Percentiles rank a stretch among this genome's conserved stretches.
phyloP scores from a whole-genome alignment of 768 basidiomycete species.

The Lactarius vividus region DNA sequence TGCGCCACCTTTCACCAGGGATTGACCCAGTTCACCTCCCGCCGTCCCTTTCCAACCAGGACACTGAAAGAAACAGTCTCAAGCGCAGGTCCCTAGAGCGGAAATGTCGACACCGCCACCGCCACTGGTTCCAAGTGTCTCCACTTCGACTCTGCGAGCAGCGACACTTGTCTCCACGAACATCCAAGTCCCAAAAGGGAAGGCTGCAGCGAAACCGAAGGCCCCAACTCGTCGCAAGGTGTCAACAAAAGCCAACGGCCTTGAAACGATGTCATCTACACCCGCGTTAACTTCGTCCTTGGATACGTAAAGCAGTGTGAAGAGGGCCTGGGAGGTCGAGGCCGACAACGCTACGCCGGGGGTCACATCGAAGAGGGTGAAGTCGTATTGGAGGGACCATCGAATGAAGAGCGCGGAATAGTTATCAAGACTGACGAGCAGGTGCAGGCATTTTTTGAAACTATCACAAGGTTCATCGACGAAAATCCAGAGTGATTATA shows the following conservation, averaged over 20 bases:
- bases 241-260: constrained; percentile 31
- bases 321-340: constrained; percentile 57
- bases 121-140: background rate
- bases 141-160: constrained; percentile 22
- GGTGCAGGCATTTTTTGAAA: too few relatives aligned
- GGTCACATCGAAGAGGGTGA: too few relatives aligned
- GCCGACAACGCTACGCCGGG: too few relatives aligned
- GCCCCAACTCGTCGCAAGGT: constrained; percentile 33
- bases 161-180: constrained; percentile 26
- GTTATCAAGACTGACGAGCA: too few relatives aligned
- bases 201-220: constrained; percentile 48
- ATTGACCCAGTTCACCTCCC: constrained; percentile 8
- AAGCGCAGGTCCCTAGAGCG: background rate
- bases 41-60: background rate
- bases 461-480: too few relatives aligned
- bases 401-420: too few relatives aligned
- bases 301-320: constrained; percentile 28
- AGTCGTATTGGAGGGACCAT: too few relatives aligned
- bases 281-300: constrained; percentile 7
- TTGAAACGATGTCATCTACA: constrained; percentile 27
- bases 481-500: too few relatives aligned
- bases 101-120: constrained; percentile 19
- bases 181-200: constrained; percentile 66
- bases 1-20: background rate
- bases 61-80: constrained; percentile 22